Conservation (phyloP, 768 basidiomycete genomes). For the Psilocybe sp. region DNA sequence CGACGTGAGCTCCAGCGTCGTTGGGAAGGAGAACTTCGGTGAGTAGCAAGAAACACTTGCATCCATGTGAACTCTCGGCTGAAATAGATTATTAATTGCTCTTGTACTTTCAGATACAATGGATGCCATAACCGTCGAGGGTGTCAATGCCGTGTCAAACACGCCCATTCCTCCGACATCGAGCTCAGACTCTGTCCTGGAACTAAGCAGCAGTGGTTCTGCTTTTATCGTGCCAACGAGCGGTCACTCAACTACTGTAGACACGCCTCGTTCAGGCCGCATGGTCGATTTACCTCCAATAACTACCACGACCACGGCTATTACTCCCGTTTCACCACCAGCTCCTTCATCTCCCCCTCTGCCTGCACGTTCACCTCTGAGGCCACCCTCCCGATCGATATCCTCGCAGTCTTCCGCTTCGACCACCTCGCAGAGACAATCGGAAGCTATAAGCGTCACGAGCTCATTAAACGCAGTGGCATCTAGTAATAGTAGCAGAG, state of each 20-base stretch:
- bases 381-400: slow-evolving; percentile 28
- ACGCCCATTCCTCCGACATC: too few relatives aligned
- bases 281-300: slow-evolving; percentile 24
- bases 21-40: too few relatives aligned
- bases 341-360: slow-evolving; percentile 26
- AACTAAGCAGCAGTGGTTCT: too few relatives aligned
- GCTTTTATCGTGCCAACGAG: too few relatives aligned
- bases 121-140: too few relatives aligned
- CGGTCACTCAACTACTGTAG: not conserved
- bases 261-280: slow-evolving; percentile 42
- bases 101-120: too few relatives aligned
- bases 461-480: slow-evolving; percentile 8
- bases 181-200: too few relatives aligned
- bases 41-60: too few relatives aligned
- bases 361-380: slow-evolving; percentile 37
- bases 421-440: not conserved
- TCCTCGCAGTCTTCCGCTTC: slow-evolving; percentile 13
- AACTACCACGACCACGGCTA: not conserved
- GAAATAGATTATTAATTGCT: too few relatives aligned
- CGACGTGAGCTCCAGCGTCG: too few relatives aligned
- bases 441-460: slow-evolving; percentile 3
- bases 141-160: too few relatives aligned
- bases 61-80: too few relatives aligned
- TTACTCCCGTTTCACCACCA: slow-evolving; percentile 14
- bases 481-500: slow-evolving; percentile 15